phyloP scores from a whole-genome alignment of 1,284 basidiomycete genomes.

The Cutaneotrichosporon cyanovorans region DNA sequence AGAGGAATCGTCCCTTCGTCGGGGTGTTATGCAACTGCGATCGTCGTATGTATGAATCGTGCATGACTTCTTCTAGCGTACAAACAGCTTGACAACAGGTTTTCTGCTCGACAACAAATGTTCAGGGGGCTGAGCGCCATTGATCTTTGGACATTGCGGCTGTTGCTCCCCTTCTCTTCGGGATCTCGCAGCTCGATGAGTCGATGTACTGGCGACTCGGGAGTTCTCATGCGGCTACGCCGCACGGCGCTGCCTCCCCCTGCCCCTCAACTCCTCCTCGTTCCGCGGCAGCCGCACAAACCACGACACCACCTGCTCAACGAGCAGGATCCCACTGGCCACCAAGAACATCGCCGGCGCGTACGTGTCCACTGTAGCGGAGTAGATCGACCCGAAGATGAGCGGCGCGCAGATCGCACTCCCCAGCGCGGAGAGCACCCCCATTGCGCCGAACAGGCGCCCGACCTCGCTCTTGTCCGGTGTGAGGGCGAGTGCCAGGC shows the following conservation, averaged over 20 bases:
- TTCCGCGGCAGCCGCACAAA: background rate
- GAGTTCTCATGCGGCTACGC: no score
- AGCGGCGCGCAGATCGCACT: constrained; percentile 36
- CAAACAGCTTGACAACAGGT: no score
- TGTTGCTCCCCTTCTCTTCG: no score
- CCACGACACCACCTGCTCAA: constrained; percentile 10
- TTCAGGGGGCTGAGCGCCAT: no score
- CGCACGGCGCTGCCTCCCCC: background rate
- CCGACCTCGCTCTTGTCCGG: constrained; percentile 37
- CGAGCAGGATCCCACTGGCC: constrained; percentile 20
- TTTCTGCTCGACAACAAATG: no score
- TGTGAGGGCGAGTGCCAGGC: constrained; percentile 39
- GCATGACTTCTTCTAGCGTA: no score
- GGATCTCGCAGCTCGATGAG: no score
- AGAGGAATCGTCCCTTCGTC: no score
- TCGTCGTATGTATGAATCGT: no score
- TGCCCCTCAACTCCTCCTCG: background rate
- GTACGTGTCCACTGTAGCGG: constrained; percentile 33
- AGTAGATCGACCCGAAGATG: constrained; percentile 36
- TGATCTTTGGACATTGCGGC: no score
- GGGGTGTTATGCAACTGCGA: no score
- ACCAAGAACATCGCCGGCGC: constrained; percentile 38
- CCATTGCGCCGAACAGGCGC: constrained; percentile 40
- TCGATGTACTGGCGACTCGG: no score
- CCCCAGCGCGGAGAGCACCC: constrained; percentile 38